Percentiles rank a stretch among this genome's conserved stretches.
phyloP scores from a whole-genome alignment of 768 basidiomycete species.

The Tylopilus rubrobrunneus region DNA sequence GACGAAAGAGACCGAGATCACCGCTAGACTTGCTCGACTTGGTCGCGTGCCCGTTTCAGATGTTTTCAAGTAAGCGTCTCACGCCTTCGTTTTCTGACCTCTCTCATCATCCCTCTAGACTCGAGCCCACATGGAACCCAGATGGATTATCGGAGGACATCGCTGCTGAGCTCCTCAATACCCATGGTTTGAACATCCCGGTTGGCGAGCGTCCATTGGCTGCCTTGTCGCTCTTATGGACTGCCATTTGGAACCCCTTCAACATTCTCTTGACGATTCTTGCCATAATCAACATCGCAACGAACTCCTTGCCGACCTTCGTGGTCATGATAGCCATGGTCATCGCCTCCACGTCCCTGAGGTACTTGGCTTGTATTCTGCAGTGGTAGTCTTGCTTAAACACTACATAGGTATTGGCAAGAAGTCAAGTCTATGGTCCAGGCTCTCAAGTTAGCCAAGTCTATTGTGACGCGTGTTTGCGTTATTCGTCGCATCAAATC shows the following conservation, averaged over 20 bases:
- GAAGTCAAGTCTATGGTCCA: slow-evolving; percentile 33
- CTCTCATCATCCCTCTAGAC: slow-evolving; percentile 11
- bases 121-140: slow-evolving; percentile 25
- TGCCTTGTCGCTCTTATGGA: slow-evolving; percentile 26
- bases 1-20: slow-evolving; percentile 21
- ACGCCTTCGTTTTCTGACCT: background rate
- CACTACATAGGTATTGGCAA: slow-evolving; percentile 27
- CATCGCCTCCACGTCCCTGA: slow-evolving; percentile 31
- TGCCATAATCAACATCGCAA: slow-evolving; percentile 31
- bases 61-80: slow-evolving; percentile 23
- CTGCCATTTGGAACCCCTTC: slow-evolving; percentile 35
- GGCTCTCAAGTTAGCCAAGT: slow-evolving; percentile 32
- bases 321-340: slow-evolving; percentile 35
- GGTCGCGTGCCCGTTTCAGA: slow-evolving; percentile 21
- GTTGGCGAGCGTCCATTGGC: slow-evolving; percentile 31
- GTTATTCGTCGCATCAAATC: slow-evolving; percentile 27
- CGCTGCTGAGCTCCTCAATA: slow-evolving; percentile 15
- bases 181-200: slow-evolving; percentile 27
- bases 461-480: slow-evolving; percentile 31
- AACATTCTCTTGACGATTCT: slow-evolving; percentile 31
- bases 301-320: slow-evolving; percentile 31
- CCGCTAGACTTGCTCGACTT: slow-evolving; percentile 22
- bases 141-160: slow-evolving; percentile 23
- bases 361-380: slow-evolving; percentile 11
- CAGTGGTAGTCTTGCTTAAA: background rate